Conservation (phyloP, 352 stramenopile species). For the Globisporangium cystogenes region DNA sequence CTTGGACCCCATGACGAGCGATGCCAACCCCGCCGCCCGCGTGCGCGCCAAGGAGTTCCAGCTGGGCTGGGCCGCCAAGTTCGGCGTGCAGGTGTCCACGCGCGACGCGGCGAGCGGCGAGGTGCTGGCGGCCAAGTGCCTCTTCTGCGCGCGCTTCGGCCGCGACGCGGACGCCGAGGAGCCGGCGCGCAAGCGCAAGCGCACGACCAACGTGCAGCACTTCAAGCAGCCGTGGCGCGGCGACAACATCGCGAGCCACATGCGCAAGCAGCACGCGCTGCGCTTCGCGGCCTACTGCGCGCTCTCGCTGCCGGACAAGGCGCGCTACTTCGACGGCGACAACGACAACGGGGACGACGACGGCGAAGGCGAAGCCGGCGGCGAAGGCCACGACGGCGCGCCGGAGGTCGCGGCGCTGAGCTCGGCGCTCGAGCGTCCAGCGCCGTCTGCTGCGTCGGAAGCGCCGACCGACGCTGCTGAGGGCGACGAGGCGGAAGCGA, state of each 20-base stretch:
- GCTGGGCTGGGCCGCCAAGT: conserved; percentile 4
- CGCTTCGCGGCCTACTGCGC: conserved; percentile 4
- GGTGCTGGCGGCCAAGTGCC: conserved; percentile 10
- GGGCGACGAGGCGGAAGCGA: too few species aligned
- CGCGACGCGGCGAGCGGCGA: conserved; percentile 4
- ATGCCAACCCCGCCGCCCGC: background rate
- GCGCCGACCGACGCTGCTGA: too few species aligned
- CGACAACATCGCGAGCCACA: conserved; percentile 12
- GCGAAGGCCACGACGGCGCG: too few species aligned
- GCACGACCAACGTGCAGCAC: conserved; percentile 10
- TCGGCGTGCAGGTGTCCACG: conserved; percentile 8
- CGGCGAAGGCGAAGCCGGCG: background rate
- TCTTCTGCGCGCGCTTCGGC: conserved; percentile 10
- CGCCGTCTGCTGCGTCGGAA: too few species aligned
- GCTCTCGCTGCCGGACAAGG: conserved; percentile 8
- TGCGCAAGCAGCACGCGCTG: conserved; percentile 11
- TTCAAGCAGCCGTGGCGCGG: conserved; percentile 13
- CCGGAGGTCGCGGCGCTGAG: too few species aligned
- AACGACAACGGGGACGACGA: background rate
- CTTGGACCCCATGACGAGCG: too few species aligned
- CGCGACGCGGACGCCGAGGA: conserved; percentile 5
- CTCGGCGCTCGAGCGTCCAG: too few species aligned
- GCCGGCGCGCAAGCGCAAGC: conserved; percentile 8
- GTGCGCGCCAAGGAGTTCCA: conserved; percentile 11
- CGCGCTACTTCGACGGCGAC: background rate